Percentiles rank a stretch among this genome's conserved stretches.
These are phyloP conservation scores for Sclerotinia glacialis DNA, from an alignment of 2,329 filamentous ascomycete species.

Conservation along the genomic window DNA sequence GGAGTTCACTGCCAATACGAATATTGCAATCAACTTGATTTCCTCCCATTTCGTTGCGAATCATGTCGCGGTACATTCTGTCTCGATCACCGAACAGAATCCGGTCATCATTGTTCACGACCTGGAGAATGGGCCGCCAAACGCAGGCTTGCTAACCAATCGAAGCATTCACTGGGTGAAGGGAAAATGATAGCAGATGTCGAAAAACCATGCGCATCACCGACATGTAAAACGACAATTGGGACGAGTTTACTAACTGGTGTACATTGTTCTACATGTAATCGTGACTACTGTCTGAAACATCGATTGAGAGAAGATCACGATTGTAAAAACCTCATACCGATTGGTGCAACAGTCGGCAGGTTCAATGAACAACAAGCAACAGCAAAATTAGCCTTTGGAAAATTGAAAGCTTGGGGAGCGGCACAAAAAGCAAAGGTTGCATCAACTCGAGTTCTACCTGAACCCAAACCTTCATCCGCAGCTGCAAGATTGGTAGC, in stretches of 20 bases:
- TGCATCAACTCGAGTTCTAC: constrained; percentile 47
- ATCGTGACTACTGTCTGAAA: constrained; percentile 72
- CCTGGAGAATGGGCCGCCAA: constrained; percentile 62
- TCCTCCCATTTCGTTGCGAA: constrained; percentile 91
- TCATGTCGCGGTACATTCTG: constrained; percentile 84
- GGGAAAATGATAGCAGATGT: constrained; percentile 53
- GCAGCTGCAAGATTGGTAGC: constrained; percentile 65
- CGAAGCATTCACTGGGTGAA: constrained; percentile 53
- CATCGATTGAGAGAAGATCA: constrained; percentile 79
- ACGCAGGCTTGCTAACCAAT: constrained; percentile 53
- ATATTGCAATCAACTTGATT: constrained; percentile 93
- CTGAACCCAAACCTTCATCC: constrained; percentile 61
- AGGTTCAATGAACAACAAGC: constrained; percentile 52
- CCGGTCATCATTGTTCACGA: constrained; percentile 66
- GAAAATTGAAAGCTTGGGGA: constrained; percentile 77
- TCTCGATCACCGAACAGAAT: constrained; percentile 88
- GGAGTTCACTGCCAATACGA: constrained; percentile 87
- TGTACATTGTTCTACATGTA: constrained; percentile 69
- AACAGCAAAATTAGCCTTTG: constrained; percentile 70
- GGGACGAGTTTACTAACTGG: constrained; percentile 65
- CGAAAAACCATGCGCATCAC: constrained; percentile 66
- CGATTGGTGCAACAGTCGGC: constrained; percentile 51
- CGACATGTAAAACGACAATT: constrained; percentile 66
- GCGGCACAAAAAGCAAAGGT: constrained; percentile 63
- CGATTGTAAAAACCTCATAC: constrained; percentile 73